Evolutionary conservation across 192 early-diverging fungal species (phyloP).

Genomic region (Gigaspora rosea): DNA sequence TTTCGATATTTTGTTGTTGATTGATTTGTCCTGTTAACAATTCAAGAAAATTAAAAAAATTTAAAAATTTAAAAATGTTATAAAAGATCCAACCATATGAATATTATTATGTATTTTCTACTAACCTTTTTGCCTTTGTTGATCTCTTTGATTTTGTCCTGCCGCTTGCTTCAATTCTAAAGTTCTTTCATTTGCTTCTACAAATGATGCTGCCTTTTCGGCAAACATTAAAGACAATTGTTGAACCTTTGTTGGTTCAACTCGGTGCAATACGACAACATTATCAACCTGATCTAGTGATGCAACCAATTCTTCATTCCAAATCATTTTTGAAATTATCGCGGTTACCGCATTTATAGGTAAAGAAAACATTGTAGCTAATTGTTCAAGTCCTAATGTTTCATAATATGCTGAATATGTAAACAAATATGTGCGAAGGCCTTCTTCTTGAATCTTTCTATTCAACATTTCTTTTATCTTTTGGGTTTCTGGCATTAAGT

Average conservation of each 20-base stretch:
- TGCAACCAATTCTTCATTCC: conserved; percentile 87
- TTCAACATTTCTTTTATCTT: conserved; percentile 89
- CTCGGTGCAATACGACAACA: conserved; percentile 80
- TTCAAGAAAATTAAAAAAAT: not conserved
- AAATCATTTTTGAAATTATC: conserved; percentile 93
- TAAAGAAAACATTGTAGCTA: conserved; percentile 89
- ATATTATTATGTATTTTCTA: not conserved
- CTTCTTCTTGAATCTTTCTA: conserved; percentile 93
- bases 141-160: conserved; percentile 32
- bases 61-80: not conserved
- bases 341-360: conserved; percentile 61
- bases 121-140: conserved; percentile 27
- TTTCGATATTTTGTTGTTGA: conserved; percentile 31
- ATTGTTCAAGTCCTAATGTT: conserved; percentile 78
- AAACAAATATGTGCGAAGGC: conserved; percentile 95
- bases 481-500: conserved; percentile 80
- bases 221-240: conserved; percentile 82
- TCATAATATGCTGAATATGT: conserved; percentile 90
- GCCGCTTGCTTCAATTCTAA: conserved; percentile 70
- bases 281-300: conserved; percentile 83
- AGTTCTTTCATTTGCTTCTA: conserved; percentile 90
- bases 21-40: conserved; percentile 13
- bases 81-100: too few species aligned
- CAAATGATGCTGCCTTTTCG: conserved; percentile 83
- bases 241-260: conserved; percentile 76